Evolutionary conservation across 306 rosid genomes (phyloP), one percentile per base, ranked within the genome.

Genomic region (Corylus americana): DNA sequence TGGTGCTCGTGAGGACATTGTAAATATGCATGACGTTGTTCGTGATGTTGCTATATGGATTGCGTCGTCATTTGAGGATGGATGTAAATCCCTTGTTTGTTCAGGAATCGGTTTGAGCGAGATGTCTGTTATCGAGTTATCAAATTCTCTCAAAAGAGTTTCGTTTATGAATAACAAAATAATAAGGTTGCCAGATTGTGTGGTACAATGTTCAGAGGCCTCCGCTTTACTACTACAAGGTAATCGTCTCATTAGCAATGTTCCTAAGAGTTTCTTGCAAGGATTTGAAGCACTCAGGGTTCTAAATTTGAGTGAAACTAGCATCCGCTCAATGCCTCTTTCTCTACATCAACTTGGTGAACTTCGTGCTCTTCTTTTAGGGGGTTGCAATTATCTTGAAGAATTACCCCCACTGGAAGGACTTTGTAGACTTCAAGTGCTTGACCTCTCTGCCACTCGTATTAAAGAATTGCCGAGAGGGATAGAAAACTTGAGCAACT

Each of bases 271-370:
- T 25, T 74, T 64, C 39, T 47, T 80, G 18, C 74, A 4, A 25
- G 78, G 14, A 11, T 44, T 44, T 74, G 16, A 47, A 73, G 74
- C 72, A 55, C 25, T 74, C 2, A 64, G 59, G 61, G 76, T 64
- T 3, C 42, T 80, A 70, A 44, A 74, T 74, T 20, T 80, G 11
- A 11, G 74, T 22, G 3, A 17, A 44, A 80, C 83, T 20, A 8
- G 3, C 4, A 74, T 80, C 68, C 11, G 12, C 3, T 61, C 74
- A 64, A 44, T 80, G 78, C 78, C 83, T 54, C 16, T 22, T 80
- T 80, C 83, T 74, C 48, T 80, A 51, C 59, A 53, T 74, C 74
- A 74, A 27, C 69, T 80, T 25, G 11, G 59, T 4, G 83, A 80
- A 45, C 70, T 80, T 0, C 42, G 51, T 50, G 76, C 74, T 54